Evolutionary conservation across 768 basidiomycete genomes (phyloP), one percentile per base, ranked within the genome.

Genomic region (Serendipita sp.): DNA sequence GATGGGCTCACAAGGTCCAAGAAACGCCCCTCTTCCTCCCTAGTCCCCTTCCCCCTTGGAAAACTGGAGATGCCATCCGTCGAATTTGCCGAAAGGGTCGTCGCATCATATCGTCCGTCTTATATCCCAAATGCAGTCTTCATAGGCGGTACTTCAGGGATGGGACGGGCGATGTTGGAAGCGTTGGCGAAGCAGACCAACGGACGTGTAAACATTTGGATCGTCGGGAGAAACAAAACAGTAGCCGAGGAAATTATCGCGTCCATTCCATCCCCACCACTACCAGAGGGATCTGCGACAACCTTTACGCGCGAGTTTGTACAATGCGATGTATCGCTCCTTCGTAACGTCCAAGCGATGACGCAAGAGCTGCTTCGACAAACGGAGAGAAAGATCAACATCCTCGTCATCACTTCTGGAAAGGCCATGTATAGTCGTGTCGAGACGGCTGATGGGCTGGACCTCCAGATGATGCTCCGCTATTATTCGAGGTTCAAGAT

Each of bases 401-500:
- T 66, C 58, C 65, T 67, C 50, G 55, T 67, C 4, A 23, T 66
- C 2, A 48, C 46, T 48, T 27, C 55, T 13, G 67, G 66, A 10
- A 40, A 40, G 40, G 40, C 40, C 40, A 40, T 40, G 40, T 5
- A 5, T 6, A 34, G 11, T 8, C 64, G 53, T 13, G 46, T 43
- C 5, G 36, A 43, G 29, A 64, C 64, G 36, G 46, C 18, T 13
- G 64, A 64, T 29, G 64, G 64, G 13, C 37, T 64, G 37, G 64
- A 64, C 31, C 37, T 23, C 23, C 44, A 40, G 67, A 69, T 79
- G 15, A 77, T 76, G 36, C 64, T 80, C 63, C 76, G 79, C 63
- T 81, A 82, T 69, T 83, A 83, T 68, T 72, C 77, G 27, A 71
- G 81, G 44, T 80, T 76, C 79, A 76, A 75, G 65, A 81, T 82